phyloP scores from a whole-genome alignment of 1,284 basidiomycete species.

The Ustilago hordei region DNA sequence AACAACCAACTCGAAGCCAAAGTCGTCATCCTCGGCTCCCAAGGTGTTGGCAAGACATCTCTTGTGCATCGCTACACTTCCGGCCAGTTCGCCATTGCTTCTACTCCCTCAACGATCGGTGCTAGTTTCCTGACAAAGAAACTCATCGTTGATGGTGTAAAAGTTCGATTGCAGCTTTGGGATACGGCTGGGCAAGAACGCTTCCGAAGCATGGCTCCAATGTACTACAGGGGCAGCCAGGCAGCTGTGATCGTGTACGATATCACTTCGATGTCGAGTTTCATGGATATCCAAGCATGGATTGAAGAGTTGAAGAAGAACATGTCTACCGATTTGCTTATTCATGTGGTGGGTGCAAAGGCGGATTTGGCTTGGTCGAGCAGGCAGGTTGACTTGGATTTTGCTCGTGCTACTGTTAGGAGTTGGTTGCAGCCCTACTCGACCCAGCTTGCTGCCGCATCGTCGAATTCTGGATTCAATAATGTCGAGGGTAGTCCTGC shows the following conservation, averaged over 20 bases:
- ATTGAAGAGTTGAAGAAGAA: conserved; percentile 85
- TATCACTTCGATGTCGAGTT: conserved; percentile 89
- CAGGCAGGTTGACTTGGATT: conserved; percentile 77
- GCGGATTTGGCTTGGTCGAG: conserved; percentile 75
- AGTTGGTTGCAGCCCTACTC: conserved; percentile 72
- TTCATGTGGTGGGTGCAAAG: conserved; percentile 91
- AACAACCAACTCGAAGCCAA: conserved; percentile 81
- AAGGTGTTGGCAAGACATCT: conserved; percentile 95
- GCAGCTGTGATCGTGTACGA: conserved; percentile 97
- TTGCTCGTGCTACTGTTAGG: conserved; percentile 74
- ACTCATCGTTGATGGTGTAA: conserved; percentile 85
- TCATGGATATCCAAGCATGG: conserved; percentile 92
- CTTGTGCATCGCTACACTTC: conserved; percentile 92
- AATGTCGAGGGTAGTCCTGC: conserved; percentile 17
- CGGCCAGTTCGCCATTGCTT: conserved; percentile 71
- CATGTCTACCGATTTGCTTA: conserved; percentile 80
- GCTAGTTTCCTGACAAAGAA: conserved; percentile 96
- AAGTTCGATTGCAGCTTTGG: conserved; percentile 84
- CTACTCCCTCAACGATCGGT: conserved; percentile 81
- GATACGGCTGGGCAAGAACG: conserved; percentile 96
- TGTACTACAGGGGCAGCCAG: conserved; percentile 99
- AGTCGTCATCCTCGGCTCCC: conserved; percentile 95
- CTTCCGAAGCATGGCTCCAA: conserved; percentile 95
- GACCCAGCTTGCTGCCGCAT: background rate
- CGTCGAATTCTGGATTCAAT: background rate